These are phyloP conservation scores for Mycena vulgaris DNA, from an alignment of 768 basidiomycete genomes.

Conservation along the genomic window DNA sequence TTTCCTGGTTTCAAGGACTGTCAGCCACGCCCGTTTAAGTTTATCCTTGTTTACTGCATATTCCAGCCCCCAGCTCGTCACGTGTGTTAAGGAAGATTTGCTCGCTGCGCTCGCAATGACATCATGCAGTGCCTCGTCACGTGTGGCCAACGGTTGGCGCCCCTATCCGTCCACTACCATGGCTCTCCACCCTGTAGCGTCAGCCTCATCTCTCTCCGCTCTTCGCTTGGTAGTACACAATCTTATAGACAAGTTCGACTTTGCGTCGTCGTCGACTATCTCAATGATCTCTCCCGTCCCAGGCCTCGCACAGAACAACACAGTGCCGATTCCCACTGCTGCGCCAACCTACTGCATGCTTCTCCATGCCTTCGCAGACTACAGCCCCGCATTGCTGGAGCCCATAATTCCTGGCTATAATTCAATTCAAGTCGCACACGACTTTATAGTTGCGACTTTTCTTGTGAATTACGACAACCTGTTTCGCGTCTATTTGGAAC, in stretches of 20 bases:
- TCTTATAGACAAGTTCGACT: neutral
- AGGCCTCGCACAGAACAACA: conserved; percentile 1
- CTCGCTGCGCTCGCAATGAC: no score
- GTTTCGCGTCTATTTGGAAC: neutral
- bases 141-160: no score
- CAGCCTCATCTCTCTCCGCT: neutral
- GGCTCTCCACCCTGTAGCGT: neutral
- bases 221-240: neutral
- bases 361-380: conserved; percentile 1
- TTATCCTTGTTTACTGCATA: no score
- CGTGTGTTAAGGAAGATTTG: no score
- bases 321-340: neutral
- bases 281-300: neutral
- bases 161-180: neutral
- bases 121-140: no score
- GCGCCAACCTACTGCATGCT: neutral
- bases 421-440: neutral
- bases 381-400: neutral
- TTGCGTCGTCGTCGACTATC: neutral
- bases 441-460: neutral
- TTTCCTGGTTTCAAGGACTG: no score
- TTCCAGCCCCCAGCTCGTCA: no score
- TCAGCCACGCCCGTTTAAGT: no score
- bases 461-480: neutral
- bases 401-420: neutral